Evolutionary conservation across 2,329 filamentous ascomycete genomes (phyloP).

Genomic region (Beauveria sp.): DNA sequence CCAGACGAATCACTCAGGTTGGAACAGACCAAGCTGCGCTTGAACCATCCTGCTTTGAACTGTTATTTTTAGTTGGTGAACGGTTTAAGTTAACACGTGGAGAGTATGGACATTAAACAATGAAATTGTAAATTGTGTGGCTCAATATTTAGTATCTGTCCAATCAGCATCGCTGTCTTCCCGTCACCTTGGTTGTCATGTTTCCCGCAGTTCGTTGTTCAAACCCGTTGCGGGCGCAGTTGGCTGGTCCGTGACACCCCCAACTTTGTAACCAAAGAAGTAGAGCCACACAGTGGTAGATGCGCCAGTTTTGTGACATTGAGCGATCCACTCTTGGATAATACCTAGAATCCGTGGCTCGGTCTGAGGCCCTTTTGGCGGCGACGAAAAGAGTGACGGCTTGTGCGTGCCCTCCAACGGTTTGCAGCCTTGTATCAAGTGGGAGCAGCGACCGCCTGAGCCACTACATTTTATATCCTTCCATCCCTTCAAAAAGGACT

Average conservation of each 20-base stretch:
- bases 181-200: not conserved
- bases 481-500: not conserved
- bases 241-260: conserved; percentile 11
- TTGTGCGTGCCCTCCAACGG: conserved; percentile 4
- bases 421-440: conserved; percentile 1
- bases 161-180: conserved; percentile 3
- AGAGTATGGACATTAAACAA: conserved; percentile 4
- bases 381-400: not conserved
- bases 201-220: conserved; percentile 7
- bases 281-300: conserved; percentile 4
- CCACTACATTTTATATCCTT: not conserved
- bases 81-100: conserved; percentile 5
- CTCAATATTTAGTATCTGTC: not conserved
- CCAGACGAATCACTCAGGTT: not conserved
- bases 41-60: not conserved
- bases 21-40: not conserved
- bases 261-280: conserved; percentile 2
- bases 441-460: not conserved
- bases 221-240: conserved; percentile 10
- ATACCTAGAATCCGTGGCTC: not conserved
- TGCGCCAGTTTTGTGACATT: conserved; percentile 3
- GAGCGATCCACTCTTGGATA: not conserved
- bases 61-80: conserved; percentile 7
- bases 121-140: conserved; percentile 3
- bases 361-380: not conserved